Evolutionary conservation across 2,329 filamentous ascomycete species (phyloP), one percentile per base, ranked within the genome.

Genomic region (Lachnellula subtilissima): DNA sequence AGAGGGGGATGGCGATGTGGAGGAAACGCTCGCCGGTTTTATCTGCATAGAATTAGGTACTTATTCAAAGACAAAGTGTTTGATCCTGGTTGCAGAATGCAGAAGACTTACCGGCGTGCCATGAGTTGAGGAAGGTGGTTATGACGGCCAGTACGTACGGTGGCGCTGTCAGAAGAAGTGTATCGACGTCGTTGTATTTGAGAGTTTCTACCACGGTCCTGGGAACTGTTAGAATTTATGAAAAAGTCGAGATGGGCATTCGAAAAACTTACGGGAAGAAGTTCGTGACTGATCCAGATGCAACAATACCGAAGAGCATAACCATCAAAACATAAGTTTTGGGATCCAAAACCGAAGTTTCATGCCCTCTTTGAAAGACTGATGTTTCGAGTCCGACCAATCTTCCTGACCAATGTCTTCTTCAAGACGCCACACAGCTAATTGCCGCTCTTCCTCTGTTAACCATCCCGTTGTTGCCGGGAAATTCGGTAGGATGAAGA

Each of bases 1-100:
- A 79, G 12, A 89, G 75, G 0, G 87, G 86, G 1, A 83, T 54
- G 0, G 77, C 76, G 57, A 90, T 79, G 70, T 91, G 88, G 68
- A 81, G 82, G 70, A 84, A 90, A 5, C 87, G 80, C 70, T 91
- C 87, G 19, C 85, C 85, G 0, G 84, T 88, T 43, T 77, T 79
- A 69, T 90, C 88, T 65, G 39, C 9, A 12, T 32, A 2, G 28
- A 12, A 3, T 39, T 48, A 39, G 7, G 22, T 22, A 42, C 15
- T 48, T 51, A 52, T 48, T 19, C 5, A 42, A 28, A 49, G 36
- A 9, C 1, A n/a, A 40, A 17, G 28, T 32, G 11, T 32, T 32
- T 40, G 37, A 15, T 1, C 5, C 28, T 9, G 12, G 3, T 32
- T n/a, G 17, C 19, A 19, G 15, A 12, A 4, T 25, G 11, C 5